Base-by-base conservation (phyloP, 148 eudicot genomes). In the Cornus florida region DNA sequence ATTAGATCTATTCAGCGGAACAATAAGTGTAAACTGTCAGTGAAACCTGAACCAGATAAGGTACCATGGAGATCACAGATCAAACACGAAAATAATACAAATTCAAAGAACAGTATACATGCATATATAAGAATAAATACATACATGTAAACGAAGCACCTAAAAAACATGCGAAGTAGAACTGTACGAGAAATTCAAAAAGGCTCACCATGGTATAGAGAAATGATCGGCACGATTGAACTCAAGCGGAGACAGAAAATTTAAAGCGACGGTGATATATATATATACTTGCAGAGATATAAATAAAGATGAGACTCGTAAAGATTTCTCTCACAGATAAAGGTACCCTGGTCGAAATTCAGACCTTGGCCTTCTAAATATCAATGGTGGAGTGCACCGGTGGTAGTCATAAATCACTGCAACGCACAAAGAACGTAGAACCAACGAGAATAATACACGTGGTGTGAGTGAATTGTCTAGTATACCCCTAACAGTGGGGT, bases 161-260 rank as follows among this genome's bases (percentile, higher is more conserved):
- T 28, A 28, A 28, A 28, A 28, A 28, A 28, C 28, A 28, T 28
- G 28, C 43, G 23, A 65, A 23, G 71, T 9, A n/a, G 39, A 67
- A 31, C 53, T 14, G 65, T 20, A 19, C 9, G 23, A 23, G 48
- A 14, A 48, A 48, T 19, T 19, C 48, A 5, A 10, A 31, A 23
- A 23, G 64, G 67, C 79, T 76, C 64, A 76, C 79, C 79, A 76
- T 76, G 72, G 79, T 16, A 28, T 32, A 66, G 59, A 67, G 56
- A 32, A 35, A 64, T 19, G 41, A 76, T 43, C 24, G 65, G 64
- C 28, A 67, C 79, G 20, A 32, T 1, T 7, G 64, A 48, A 46
- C 32, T 11, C 33, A 46, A 7, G 3, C 16, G 19, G 35, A 76
- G 23, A 28, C 16, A 67, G 79, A 28, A 67, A 4, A 28, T 28